phyloP scores from a whole-genome alignment of 176 grass and related monocot genomes.

The Hordeum vulgare region DNA sequence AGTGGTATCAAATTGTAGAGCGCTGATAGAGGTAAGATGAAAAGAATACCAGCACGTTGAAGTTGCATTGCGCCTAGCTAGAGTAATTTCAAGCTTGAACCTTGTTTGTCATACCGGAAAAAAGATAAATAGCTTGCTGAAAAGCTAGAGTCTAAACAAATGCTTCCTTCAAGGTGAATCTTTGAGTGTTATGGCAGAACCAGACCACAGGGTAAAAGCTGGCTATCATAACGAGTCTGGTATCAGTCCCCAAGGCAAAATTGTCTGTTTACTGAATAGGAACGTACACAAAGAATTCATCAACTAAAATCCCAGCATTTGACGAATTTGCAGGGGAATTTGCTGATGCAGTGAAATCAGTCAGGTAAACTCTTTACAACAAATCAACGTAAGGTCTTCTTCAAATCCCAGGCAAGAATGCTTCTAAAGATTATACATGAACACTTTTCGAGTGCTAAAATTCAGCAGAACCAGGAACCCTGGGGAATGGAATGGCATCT shows the following conservation, averaged over 20 bases:
- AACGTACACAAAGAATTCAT: neutral
- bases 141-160: neutral
- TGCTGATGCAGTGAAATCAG: neutral
- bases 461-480: conserved; percentile 76
- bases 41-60: neutral
- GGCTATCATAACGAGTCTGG: neutral
- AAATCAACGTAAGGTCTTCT: conserved; percentile 6
- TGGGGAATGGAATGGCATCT: conserved; percentile 91
- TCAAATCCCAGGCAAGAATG: conserved; percentile 23
- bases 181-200: neutral
- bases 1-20: neutral
- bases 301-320: neutral
- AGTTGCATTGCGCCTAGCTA: neutral
- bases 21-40: neutral
- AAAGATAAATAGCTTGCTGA: neutral
- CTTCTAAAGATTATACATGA: conserved; percentile 1
- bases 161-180: no score
- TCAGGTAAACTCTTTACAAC: conserved; percentile 24
- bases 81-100: neutral
- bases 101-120: neutral
- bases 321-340: neutral
- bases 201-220: neutral
- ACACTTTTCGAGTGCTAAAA: conserved; percentile 39
- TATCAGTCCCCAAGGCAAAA: neutral
- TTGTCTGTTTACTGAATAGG: neutral